phyloP scores from a whole-genome alignment of 768 basidiomycete species.

The Kwoniella sp. region DNA sequence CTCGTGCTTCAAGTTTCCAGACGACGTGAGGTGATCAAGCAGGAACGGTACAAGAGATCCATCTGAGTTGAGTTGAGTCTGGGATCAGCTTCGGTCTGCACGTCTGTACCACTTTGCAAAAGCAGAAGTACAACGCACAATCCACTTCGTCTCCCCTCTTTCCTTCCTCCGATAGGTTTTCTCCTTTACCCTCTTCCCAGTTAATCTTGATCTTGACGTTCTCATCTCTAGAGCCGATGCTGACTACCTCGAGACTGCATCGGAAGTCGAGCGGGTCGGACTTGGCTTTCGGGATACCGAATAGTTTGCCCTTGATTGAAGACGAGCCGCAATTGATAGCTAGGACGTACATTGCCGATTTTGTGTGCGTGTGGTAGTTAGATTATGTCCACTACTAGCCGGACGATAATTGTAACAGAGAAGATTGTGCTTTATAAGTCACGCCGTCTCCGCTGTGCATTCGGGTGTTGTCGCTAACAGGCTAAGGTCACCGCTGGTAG shows the following conservation, averaged over 20 bases:
- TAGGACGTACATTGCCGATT: slow-evolving; percentile 59
- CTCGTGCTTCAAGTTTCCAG: slow-evolving; percentile 42
- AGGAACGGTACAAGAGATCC: slow-evolving; percentile 47
- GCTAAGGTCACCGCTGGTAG: no score
- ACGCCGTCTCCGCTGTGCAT: no score
- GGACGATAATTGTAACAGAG: no score
- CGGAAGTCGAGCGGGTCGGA: slow-evolving; percentile 36
- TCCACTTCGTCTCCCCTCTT: slow-evolving; percentile 50
- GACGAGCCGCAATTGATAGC: slow-evolving; percentile 81
- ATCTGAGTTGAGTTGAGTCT: slow-evolving; percentile 31
- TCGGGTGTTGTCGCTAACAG: slow-evolving; percentile 4
- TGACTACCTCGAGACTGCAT: slow-evolving; percentile 40
- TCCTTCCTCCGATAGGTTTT: slow-evolving; percentile 41
- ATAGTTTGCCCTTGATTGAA: slow-evolving; percentile 81
- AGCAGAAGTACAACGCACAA: slow-evolving; percentile 34
- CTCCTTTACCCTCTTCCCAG: slow-evolving; percentile 37
- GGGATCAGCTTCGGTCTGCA: slow-evolving; percentile 2
- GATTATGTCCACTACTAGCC: no score
- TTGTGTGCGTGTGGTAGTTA: no score
- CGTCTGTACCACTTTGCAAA: no score
- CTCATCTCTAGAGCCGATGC: slow-evolving; percentile 54
- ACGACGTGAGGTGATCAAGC: slow-evolving; percentile 38
- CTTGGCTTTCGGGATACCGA: slow-evolving; percentile 48
- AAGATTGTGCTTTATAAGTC: no score
- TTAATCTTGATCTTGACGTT: slow-evolving; percentile 58